Conservation (phyloP, 2,329 filamentous ascomycete genomes). For the Balansia obtecta region DNA sequence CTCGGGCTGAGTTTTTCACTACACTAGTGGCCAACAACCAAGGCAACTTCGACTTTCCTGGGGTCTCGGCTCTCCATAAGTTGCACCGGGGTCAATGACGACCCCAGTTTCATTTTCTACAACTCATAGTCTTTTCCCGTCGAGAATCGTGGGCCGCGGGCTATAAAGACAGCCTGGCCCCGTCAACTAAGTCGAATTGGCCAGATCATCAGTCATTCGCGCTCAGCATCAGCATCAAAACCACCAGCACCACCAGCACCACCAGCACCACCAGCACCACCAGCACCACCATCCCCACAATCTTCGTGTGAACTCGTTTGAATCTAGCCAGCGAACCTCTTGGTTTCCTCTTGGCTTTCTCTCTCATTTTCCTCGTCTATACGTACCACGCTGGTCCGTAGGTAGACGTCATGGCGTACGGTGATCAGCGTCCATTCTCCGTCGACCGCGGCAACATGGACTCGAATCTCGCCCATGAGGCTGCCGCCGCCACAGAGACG, state of each 20-base stretch:
- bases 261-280: no score
- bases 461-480: constrained; percentile 8
- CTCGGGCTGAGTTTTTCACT: background rate
- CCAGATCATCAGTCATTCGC: background rate
- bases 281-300: no score
- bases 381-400: no score
- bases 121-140: background rate
- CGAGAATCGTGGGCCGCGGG: background rate
- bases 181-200: background rate
- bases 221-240: background rate
- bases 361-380: no score
- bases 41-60: background rate
- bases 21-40: background rate
- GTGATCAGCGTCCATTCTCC: constrained; percentile 5
- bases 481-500: constrained; percentile 17
- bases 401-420: background rate
- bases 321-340: no score
- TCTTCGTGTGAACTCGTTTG: no score
- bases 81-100: background rate
- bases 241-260: no score
- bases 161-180: constrained; percentile 4
- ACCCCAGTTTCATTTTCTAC: background rate
- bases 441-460: constrained; percentile 8
- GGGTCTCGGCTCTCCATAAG: background rate
- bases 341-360: no score